Evolutionary conservation across 805 yeast species (phyloP).

Genomic region (Pichia phayaonensis): DNA sequence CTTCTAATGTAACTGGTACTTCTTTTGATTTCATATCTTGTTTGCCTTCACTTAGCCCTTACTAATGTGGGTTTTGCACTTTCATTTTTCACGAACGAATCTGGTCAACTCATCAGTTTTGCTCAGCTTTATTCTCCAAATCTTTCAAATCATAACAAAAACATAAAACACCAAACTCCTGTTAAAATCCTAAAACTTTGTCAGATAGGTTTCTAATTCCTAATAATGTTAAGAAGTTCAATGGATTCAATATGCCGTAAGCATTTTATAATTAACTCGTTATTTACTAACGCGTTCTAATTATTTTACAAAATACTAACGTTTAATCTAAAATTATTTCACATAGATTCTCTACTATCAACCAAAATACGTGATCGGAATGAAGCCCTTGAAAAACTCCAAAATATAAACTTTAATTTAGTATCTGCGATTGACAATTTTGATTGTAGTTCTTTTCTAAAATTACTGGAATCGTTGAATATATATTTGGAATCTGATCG

Average conservation of each 20-base stretch:
- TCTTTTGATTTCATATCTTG: too few species aligned
- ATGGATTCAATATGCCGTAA: constrained; percentile 9
- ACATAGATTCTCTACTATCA: constrained; percentile 34
- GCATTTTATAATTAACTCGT: constrained; percentile 1
- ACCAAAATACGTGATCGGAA: constrained; percentile 47
- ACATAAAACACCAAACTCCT: background rate
- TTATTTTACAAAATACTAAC: background rate
- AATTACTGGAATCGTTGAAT: constrained; percentile 16
- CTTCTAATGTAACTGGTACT: background rate
- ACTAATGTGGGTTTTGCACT: background rate
- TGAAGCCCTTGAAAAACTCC: constrained; percentile 38
- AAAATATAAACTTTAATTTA: constrained; percentile 22
- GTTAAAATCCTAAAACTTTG: background rate
- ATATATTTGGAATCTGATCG: constrained; percentile 18
- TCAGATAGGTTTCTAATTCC: background rate
- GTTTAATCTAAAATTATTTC: background rate
- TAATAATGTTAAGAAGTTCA: constrained; percentile 2
- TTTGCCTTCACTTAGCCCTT: too few species aligned
- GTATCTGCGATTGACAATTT: constrained; percentile 16
- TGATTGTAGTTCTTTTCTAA: constrained; percentile 9
- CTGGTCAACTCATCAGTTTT: background rate
- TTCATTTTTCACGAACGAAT: background rate
- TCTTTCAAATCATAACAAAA: background rate
- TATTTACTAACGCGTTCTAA: background rate
- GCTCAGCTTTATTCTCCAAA: background rate